Percentiles rank a stretch among this genome's conserved stretches.
These are phyloP conservation scores for Plenodomus biglobosus DNA, from an alignment of 2,329 filamentous ascomycete genomes.

Conservation along the genomic window DNA sequence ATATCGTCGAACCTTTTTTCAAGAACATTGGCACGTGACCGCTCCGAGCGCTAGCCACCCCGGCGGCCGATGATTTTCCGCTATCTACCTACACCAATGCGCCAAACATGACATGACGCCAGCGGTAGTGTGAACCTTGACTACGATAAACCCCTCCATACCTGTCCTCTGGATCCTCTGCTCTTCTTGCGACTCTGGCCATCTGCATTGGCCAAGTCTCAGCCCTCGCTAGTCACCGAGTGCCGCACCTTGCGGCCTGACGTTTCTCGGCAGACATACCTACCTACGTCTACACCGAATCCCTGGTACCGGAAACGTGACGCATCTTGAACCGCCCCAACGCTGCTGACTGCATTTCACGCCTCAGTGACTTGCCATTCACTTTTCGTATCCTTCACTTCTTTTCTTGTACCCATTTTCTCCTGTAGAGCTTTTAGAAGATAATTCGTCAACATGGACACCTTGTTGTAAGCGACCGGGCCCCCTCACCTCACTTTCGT, in stretches of 20 bases:
- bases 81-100: conserved; percentile 10
- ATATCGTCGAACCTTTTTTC: conserved; percentile 34
- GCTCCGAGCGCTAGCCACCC: conserved; percentile 21
- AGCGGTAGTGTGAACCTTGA: conserved; percentile 9
- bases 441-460: conserved; percentile 55
- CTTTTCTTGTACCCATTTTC: conserved; percentile 4
- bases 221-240: conserved; percentile 9
- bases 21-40: conserved; percentile 22
- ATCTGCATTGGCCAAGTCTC: conserved; percentile 1
- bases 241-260: conserved; percentile 24
- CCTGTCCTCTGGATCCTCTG: conserved; percentile 6
- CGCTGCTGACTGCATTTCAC: conserved; percentile 8
- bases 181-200: conserved; percentile 15
- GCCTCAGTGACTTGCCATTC: background rate
- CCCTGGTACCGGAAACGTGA: conserved; percentile 17
- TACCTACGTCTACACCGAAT: conserved; percentile 8
- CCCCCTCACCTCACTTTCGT: conserved; percentile 23
- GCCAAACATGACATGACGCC: conserved; percentile 13
- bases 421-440: conserved; percentile 5
- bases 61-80: conserved; percentile 11
- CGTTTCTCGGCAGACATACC: conserved; percentile 23
- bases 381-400: conserved; percentile 6
- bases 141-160: conserved; percentile 8
- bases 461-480: conserved; percentile 57
- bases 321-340: conserved; percentile 19